Evolutionary conservation across 2,329 filamentous ascomycete genomes (phyloP).

Genomic region (Fusarium sp.): DNA sequence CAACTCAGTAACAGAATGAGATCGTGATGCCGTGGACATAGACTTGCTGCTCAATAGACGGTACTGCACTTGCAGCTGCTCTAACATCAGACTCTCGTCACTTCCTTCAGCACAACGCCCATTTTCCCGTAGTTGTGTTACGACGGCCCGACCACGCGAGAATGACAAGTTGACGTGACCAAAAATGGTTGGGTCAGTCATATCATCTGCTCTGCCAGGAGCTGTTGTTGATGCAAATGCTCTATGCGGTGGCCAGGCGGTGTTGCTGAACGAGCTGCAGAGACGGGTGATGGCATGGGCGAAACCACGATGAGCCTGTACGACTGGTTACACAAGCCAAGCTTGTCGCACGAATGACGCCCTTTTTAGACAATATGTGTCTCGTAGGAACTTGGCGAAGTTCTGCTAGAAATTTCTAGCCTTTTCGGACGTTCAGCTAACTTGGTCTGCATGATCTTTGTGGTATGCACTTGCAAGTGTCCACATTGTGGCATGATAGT

Average conservation of each 20-base stretch:
- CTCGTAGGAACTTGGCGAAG: not conserved
- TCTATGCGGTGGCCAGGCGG: not conserved
- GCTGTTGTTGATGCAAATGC: not conserved
- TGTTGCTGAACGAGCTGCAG: slow-evolving; percentile 11
- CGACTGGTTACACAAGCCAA: slow-evolving; percentile 13
- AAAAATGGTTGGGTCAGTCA: not conserved
- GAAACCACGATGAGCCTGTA: slow-evolving; percentile 30
- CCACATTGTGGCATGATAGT: not conserved
- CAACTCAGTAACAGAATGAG: not conserved
- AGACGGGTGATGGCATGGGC: slow-evolving; percentile 36
- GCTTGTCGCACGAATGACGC: slow-evolving; percentile 5
- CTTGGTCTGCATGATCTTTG: not conserved
- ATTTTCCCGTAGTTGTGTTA: not conserved
- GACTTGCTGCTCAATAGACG: not conserved
- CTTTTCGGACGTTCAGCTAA: not conserved
- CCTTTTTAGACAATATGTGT: not conserved
- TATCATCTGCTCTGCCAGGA: not conserved
- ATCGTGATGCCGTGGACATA: not conserved
- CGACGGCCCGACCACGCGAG: not conserved
- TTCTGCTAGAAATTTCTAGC: not conserved
- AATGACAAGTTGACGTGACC: not conserved
- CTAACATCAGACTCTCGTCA: not conserved
- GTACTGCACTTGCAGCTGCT: slow-evolving; percentile 1
- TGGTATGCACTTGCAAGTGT: not conserved
- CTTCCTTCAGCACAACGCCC: not conserved